Conservation (phyloP, 2,329 filamentous ascomycete species). For the Fusarium sublunatum region DNA sequence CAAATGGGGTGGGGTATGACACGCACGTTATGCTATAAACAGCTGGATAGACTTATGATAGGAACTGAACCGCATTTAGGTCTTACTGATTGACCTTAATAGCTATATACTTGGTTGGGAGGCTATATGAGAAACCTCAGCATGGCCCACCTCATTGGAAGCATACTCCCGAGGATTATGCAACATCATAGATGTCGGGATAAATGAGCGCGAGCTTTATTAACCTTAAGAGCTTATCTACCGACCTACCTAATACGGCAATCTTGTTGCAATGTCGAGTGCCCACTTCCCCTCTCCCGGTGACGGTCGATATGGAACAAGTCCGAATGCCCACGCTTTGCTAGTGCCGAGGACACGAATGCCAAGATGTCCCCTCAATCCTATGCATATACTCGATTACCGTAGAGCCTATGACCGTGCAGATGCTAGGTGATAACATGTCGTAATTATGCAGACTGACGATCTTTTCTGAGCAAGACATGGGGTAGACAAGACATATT, state of each 20-base stretch:
- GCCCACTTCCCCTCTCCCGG: background rate
- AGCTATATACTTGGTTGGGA: too few species aligned
- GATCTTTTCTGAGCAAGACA: background rate
- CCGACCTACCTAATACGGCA: background rate
- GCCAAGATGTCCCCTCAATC: conserved; percentile 29
- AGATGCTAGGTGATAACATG: conserved; percentile 1
- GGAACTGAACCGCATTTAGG: too few species aligned
- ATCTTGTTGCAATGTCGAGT: background rate
- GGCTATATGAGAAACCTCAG: too few species aligned
- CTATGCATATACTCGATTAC: background rate
- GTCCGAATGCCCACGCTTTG: background rate
- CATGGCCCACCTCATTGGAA: background rate
- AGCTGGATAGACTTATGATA: too few species aligned
- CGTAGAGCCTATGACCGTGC: background rate
- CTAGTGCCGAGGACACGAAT: background rate
- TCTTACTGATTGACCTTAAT: too few species aligned
- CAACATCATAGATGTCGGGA: background rate
- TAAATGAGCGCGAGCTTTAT: background rate
- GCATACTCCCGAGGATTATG: background rate
- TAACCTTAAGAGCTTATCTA: background rate
- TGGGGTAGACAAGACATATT: conserved; percentile 5
- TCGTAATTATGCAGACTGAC: accelerated
- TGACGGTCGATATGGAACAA: background rate
- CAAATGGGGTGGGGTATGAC: too few species aligned
- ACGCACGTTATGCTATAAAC: too few species aligned